These are phyloP conservation scores for Rhizopus microsporus DNA, from an alignment of 371 early-diverging fungal genomes.

Conservation along the genomic window DNA sequence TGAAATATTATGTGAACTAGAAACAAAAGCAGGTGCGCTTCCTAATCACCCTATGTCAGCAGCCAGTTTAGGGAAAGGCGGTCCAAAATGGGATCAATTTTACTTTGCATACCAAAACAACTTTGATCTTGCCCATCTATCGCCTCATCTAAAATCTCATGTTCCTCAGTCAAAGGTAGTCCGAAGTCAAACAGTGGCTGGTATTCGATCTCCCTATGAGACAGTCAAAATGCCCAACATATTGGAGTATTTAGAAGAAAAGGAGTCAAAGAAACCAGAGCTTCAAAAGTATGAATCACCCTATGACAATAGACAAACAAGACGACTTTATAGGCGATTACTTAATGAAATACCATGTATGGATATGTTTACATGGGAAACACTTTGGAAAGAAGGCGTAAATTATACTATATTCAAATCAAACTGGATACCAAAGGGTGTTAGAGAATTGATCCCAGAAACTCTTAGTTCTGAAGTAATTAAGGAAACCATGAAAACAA, in stretches of 20 bases:
- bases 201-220: conserved; percentile 19
- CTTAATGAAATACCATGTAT: conserved; percentile 32
- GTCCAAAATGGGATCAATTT: conserved; percentile 36
- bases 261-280: background rate
- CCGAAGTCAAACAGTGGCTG: conserved; percentile 15
- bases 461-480: conserved; percentile 12
- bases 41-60: conserved; percentile 11
- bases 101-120: conserved; percentile 19
- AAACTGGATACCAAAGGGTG: conserved; percentile 20
- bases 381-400: conserved; percentile 23
- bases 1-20: conserved; percentile 43
- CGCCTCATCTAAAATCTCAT: conserved; percentile 13
- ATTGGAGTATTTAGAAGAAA: conserved; percentile 10
- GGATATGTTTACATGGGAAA: conserved; percentile 9
- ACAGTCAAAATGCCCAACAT: conserved; percentile 12
- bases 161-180: conserved; percentile 5
- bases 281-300: background rate
- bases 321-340: conserved; percentile 31
- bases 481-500: conserved; percentile 6
- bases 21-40: conserved; percentile 32
- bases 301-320: conserved; percentile 17
- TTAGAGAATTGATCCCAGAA: conserved; percentile 10
- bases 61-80: conserved; percentile 18
- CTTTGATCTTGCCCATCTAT: conserved; percentile 23
- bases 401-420: conserved; percentile 20